Evolutionary conservation across 352 stramenopile genomes (phyloP).

Genomic region (Globisporangium abappressorium): DNA sequence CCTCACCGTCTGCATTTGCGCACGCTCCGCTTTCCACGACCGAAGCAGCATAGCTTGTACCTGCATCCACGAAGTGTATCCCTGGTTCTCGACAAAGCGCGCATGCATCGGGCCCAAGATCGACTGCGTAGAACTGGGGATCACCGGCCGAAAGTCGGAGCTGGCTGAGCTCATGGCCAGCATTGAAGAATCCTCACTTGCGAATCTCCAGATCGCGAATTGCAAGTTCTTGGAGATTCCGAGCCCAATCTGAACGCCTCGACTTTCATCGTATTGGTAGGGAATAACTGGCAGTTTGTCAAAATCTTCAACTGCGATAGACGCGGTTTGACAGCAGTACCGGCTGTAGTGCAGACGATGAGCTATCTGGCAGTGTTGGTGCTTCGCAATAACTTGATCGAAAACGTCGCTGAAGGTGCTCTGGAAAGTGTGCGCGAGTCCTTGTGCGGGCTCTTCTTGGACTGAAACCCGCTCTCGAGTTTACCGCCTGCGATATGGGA

Average conservation of each 20-base stretch:
- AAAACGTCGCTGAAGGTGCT: background rate
- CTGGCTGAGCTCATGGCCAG: background rate
- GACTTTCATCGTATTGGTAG: background rate
- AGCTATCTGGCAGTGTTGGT: background rate
- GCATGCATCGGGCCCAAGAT: background rate
- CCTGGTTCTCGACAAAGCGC: background rate
- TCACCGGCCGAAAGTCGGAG: background rate
- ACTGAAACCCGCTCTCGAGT: background rate
- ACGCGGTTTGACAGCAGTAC: background rate
- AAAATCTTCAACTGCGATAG: background rate
- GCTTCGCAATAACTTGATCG: background rate
- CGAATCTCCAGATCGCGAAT: background rate
- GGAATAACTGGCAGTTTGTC: background rate
- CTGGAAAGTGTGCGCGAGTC: background rate
- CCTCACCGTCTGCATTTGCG: background rate
- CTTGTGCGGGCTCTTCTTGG: background rate
- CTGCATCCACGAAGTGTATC: background rate
- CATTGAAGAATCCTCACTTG: background rate
- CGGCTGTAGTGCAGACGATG: background rate
- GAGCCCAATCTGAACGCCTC: background rate
- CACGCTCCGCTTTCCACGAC: background rate
- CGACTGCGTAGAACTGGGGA: background rate
- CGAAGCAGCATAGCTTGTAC: background rate
- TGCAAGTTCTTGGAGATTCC: background rate
- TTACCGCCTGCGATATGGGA: background rate